phyloP scores from a whole-genome alignment of 2,329 filamentous ascomycete genomes.

The Aspergillus fijiensis region DNA sequence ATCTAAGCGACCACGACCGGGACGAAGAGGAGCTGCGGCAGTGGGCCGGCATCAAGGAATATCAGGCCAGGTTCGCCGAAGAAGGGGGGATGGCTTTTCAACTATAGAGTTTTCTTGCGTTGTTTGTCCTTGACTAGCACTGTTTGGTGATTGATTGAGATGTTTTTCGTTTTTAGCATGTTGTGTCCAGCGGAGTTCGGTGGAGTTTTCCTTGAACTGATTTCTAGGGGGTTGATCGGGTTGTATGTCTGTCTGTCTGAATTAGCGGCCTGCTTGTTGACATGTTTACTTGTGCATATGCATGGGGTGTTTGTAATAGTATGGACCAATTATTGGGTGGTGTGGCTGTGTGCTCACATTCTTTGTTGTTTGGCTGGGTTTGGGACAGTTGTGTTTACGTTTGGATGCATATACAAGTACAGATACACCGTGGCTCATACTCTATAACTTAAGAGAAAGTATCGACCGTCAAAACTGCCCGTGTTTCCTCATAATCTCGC shows the following conservation, averaged over 20 bases:
- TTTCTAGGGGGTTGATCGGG: too few species aligned
- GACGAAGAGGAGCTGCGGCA: constrained; percentile 74
- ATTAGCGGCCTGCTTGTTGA: not conserved
- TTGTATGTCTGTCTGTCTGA: not conserved
- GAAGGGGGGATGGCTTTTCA: constrained; percentile 53
- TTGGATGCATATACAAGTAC: too few species aligned
- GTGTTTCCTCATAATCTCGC: too few species aligned
- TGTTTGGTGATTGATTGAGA: not conserved
- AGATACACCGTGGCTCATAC: too few species aligned
- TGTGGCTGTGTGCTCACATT: too few species aligned
- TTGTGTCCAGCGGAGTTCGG: not conserved
- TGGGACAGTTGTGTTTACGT: too few species aligned
- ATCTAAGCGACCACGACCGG: constrained; percentile 51
- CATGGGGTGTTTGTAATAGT: not conserved
- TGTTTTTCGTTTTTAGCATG: not conserved
- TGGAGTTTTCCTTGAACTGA: not conserved
- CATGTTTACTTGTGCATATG: not conserved
- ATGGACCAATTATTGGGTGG: not conserved
- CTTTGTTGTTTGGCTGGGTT: too few species aligned
- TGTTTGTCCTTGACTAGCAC: not conserved
- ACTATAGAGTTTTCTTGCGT: constrained; percentile 17
- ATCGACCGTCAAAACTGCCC: too few species aligned
- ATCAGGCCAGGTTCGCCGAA: constrained; percentile 70
- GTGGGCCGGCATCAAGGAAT: constrained; percentile 78
- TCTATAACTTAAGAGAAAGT: too few species aligned